A percentile compares a stretch with the other conserved stretches of the same genome.
These are phyloP conservation scores for Cryptosporidium tyzzeri DNA, from an alignment of 169 alveolate genomes.

Conservation along the genomic window DNA sequence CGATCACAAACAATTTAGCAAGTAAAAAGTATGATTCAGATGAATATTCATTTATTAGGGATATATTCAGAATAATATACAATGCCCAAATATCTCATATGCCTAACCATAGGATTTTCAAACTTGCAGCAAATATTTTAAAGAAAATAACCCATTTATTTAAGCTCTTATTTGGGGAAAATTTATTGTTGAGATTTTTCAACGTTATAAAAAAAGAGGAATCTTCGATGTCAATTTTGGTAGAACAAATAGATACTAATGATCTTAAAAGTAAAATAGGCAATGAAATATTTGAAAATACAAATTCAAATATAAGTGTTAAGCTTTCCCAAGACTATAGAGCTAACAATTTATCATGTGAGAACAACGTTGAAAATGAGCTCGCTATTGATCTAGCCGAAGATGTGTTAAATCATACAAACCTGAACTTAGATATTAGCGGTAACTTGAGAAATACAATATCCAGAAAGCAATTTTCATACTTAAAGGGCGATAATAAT, in stretches of 20 bases:
- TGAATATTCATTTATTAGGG: slow-evolving; percentile 37
- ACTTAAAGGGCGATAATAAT: not conserved
- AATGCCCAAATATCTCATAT: slow-evolving; percentile 74
- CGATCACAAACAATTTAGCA: slow-evolving; percentile 13
- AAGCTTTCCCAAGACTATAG: not conserved
- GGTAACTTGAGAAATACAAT: not conserved
- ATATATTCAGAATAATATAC: slow-evolving; percentile 50
- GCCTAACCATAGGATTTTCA: slow-evolving; percentile 70
- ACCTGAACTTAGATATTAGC: not conserved
- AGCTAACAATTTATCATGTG: not conserved
- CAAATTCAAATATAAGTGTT: not conserved
- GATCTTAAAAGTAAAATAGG: not conserved
- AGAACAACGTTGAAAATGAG: not conserved
- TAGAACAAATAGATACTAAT: not conserved
- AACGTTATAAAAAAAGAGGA: not conserved
- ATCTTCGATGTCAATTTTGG: slow-evolving; percentile 5
- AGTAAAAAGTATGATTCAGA: slow-evolving; percentile 25
- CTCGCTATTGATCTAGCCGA: not conserved
- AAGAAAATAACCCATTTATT: slow-evolving; percentile 23
- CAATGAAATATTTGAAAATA: not conserved
- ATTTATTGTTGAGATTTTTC: not conserved
- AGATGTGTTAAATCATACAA: not conserved
- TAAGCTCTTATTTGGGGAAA: slow-evolving; percentile 36
- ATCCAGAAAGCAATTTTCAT: not conserved
- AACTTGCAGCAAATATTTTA: slow-evolving; percentile 26